Base-by-base conservation (phyloP, 208 protist species). In the Crithidia acanthocephali region DNA sequence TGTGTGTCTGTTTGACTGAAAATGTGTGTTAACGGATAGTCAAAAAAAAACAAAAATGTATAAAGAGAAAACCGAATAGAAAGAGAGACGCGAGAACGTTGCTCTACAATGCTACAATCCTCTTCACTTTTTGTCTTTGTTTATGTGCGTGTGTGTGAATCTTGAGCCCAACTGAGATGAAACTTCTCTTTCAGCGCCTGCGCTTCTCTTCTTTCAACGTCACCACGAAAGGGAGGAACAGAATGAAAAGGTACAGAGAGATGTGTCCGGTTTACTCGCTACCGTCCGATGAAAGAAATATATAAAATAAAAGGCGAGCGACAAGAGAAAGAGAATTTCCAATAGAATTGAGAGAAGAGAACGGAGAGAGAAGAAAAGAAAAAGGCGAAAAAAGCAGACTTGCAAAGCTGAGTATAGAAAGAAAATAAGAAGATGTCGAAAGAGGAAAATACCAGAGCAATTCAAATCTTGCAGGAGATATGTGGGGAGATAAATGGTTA, bases 281-380 rank as follows among this genome's bases (percentile, higher is more conserved):
- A 16, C 48, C 23, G 8, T 23, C 28, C 23, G 16, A 47, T 32
- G 2, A 47, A 30, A 5, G n/a, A 40, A 9, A 44, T 57, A 40
- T 32, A 60, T 16, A 28, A 37, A 42, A 63, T 16, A 30, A 50
- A 63, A 16, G 25, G 37, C 5, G 25, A 23, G 42, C 50, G 11
- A 60, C 35, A 27, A 18, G 13, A 16, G 28, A 16, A 53, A 65
- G 30, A 2, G 18, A 65, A n/a, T 65, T 65, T 65, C 59, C 59
- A 65, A 65, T 65, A 40, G 27, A 65, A 32, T 65, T 58, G 63
- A 58, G 44, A 48, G 44, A 57, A 50, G 8, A 7, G n/a, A 22
- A 35, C 22, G 45, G 23, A 50, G 40, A 32, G 16, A 65, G 18
- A 32, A 4, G 23, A 23, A 23, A 13, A 69, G 16, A 22, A 27